phyloP scores from a whole-genome alignment of 1,284 basidiomycete species.

The Taiwanofungus camphoratus region DNA sequence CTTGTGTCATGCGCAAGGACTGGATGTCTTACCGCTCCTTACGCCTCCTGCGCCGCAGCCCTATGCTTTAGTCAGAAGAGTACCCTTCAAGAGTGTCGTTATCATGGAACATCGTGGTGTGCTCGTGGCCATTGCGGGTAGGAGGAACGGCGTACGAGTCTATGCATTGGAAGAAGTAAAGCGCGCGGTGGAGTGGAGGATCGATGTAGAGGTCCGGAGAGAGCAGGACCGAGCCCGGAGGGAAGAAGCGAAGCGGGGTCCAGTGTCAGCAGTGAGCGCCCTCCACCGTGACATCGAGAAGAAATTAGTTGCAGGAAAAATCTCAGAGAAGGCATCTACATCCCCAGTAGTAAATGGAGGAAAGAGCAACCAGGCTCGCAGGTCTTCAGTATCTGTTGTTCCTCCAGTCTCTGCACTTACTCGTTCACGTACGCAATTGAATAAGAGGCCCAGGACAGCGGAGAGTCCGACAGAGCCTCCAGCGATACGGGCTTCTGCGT shows the following conservation, averaged over 20 bases:
- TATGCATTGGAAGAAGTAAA: slow-evolving; percentile 80
- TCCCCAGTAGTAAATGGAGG: slow-evolving; percentile 15
- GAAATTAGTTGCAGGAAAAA: slow-evolving; percentile 25
- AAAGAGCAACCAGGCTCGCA: slow-evolving; percentile 18
- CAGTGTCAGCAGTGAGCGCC: slow-evolving; percentile 14
- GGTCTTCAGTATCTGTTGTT: slow-evolving; percentile 21
- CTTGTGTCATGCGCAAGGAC: slow-evolving; percentile 74
- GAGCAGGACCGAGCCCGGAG: slow-evolving; percentile 63
- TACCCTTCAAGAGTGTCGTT: slow-evolving; percentile 77
- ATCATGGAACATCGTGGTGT: slow-evolving; percentile 86
- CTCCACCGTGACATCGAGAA: slow-evolving; percentile 20
- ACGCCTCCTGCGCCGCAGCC: slow-evolving; percentile 69
- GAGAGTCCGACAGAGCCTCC: slow-evolving; percentile 15
- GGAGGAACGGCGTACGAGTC: slow-evolving; percentile 76
- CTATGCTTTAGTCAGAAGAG: slow-evolving; percentile 72
- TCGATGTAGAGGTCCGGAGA: slow-evolving; percentile 70
- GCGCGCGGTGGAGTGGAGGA: slow-evolving; percentile 78
- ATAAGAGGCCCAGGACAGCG: slow-evolving; percentile 21
- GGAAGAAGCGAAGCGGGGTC: slow-evolving; percentile 54
- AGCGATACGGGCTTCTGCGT: slow-evolving; percentile 21
- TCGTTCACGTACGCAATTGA: slow-evolving; percentile 12
- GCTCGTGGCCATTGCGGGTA: slow-evolving; percentile 75
- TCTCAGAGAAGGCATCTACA: slow-evolving; percentile 35
- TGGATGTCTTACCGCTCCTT: slow-evolving; percentile 70
- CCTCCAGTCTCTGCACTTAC: slow-evolving; percentile 14